phyloP scores from a whole-genome alignment of 805 yeast species.

The Ascoidea asiatica region DNA sequence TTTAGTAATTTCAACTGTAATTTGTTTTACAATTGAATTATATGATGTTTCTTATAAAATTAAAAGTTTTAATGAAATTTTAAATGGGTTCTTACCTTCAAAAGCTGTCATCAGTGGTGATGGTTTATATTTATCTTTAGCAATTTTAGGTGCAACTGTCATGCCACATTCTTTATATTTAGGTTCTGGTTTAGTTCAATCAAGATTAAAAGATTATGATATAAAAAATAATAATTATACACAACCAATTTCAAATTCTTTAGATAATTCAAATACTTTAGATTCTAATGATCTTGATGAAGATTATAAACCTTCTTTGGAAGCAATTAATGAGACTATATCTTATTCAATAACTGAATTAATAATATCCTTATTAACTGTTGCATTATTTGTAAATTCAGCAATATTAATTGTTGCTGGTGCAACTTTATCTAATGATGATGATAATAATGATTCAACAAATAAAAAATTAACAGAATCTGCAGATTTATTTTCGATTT shows the following conservation, averaged over 20 bases:
- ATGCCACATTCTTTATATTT: constrained; percentile 85
- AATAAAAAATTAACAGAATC: constrained; percentile 49
- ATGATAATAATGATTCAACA: not conserved
- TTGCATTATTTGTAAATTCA: constrained; percentile 86
- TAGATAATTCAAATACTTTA: constrained; percentile 3
- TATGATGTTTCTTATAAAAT: constrained; percentile 45
- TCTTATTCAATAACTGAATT: constrained; percentile 72
- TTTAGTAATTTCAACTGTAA: constrained; percentile 68
- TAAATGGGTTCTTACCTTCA: constrained; percentile 55
- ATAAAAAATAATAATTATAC: constrained; percentile 27
- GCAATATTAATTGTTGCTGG: constrained; percentile 89
- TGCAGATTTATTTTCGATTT: constrained; percentile 76
- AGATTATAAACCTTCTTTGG: constrained; percentile 56
- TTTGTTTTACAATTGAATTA: constrained; percentile 73
- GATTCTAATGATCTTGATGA: constrained; percentile 22
- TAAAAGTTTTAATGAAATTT: constrained; percentile 43
- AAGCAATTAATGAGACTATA: constrained; percentile 71
- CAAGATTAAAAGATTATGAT: constrained; percentile 68
- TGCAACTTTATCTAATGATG: constrained; percentile 47
- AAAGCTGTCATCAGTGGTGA: constrained; percentile 35
- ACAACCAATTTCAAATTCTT: not conserved
- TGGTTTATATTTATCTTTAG: constrained; percentile 69
- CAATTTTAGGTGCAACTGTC: constrained; percentile 84
- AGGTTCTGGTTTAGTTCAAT: constrained; percentile 81
- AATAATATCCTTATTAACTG: constrained; percentile 67